phyloP scores from a whole-genome alignment of 1,139 yeast genomes.

The Pichia sp. region DNA sequence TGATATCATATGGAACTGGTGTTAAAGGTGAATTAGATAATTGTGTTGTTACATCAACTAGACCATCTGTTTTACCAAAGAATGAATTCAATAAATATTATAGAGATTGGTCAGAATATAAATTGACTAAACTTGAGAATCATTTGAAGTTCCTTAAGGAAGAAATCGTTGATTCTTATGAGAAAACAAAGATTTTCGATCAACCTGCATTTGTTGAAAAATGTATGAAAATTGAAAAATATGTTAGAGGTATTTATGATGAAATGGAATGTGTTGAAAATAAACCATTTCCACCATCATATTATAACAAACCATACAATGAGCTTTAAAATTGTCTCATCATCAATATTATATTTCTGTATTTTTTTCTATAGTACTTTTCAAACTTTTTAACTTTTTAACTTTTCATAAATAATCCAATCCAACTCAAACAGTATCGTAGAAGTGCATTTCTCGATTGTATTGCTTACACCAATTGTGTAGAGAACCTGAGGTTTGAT shows the following conservation, averaged over 20 bases:
- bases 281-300: constrained; percentile 26
- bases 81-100: constrained; percentile 31
- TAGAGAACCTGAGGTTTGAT: too few species aligned
- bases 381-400: neutral
- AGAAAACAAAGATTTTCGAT: constrained; percentile 22
- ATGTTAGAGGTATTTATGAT: constrained; percentile 22
- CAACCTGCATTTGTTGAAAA: constrained; percentile 22
- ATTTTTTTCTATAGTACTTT: too few species aligned
- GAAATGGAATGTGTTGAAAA: constrained; percentile 28
- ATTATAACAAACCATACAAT: constrained; percentile 22
- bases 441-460: too few species aligned
- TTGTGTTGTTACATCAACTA: constrained; percentile 30
- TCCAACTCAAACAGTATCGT: too few species aligned
- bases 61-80: constrained; percentile 33
- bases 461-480: too few species aligned
- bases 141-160: constrained; percentile 29
- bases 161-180: constrained; percentile 15
- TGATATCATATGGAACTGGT: constrained; percentile 26
- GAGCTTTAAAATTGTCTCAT: too few species aligned
- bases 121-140: constrained; percentile 31
- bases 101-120: constrained; percentile 32
- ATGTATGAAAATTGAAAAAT: constrained; percentile 23
- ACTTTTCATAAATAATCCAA: too few species aligned
- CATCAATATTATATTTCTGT: too few species aligned
- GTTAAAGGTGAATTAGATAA: constrained; percentile 30